phyloP scores from a whole-genome alignment of 495 filamentous ascomycete species.

The Elaphomyces granulatus region DNA sequence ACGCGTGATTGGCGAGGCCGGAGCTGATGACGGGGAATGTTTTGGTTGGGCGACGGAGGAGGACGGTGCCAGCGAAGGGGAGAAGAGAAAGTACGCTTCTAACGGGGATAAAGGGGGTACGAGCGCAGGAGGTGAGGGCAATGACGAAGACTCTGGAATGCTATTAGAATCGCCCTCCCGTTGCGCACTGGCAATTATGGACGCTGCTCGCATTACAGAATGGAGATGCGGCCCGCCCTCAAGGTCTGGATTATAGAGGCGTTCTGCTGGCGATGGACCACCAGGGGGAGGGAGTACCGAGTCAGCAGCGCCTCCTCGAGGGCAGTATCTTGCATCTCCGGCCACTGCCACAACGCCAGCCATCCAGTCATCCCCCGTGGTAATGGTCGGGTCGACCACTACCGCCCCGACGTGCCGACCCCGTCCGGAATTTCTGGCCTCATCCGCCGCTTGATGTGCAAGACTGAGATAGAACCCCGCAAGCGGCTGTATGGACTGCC shows the following conservation, averaged over 20 bases:
- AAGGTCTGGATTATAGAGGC: conserved; percentile 21
- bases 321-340: conserved; percentile 59
- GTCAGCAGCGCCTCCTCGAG: conserved; percentile 23
- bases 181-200: conserved; percentile 64
- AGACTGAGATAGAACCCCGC: conserved; percentile 50
- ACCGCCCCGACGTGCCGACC: conserved; percentile 69
- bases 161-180: conserved; percentile 12
- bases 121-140: conserved; percentile 3
- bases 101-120: conserved; percentile 17
- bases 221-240: conserved; percentile 68
- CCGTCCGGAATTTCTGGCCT: conserved; percentile 37
- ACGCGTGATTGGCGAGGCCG: conserved; percentile 3
- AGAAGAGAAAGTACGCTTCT: conserved; percentile 25
- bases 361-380: conserved; percentile 23
- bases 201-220: conserved; percentile 72
- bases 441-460: conserved; percentile 46
- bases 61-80: conserved; percentile 6
- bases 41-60: not conserved
- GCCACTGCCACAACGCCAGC: conserved; percentile 52
- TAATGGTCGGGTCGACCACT: conserved; percentile 48
- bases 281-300: conserved; percentile 10
- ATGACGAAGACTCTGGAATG: not conserved
- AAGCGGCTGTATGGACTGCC: conserved; percentile 40
- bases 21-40: not conserved
- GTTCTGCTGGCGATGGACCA: conserved; percentile 22